Base-by-base conservation (phyloP, 768 basidiomycete genomes). In the Fomitopsis serialis region DNA sequence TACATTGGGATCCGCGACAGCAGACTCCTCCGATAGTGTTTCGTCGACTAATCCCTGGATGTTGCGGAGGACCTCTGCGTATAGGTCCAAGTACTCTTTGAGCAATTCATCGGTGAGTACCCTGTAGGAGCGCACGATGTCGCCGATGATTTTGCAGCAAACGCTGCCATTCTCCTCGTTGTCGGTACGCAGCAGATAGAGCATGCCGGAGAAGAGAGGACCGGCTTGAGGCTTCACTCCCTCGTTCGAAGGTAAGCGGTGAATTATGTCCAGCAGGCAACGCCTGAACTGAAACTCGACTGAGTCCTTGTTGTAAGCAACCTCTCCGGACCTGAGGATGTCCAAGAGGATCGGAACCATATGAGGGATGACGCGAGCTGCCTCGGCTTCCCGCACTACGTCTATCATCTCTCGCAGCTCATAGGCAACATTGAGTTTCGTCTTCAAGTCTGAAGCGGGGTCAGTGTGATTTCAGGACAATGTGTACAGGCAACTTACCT, bases 91-190 rank as follows among this genome's bases (percentile, higher is more conserved):
- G 70, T 96, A 93, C 48, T 92, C 87, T 35, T 80, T 70, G 45
- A 93, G 76, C 48, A 82, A 77, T 9, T 89, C 84, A 58, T 92
- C 91, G 15, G 82, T 80, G 45, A 88, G 71, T 10, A 78, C 70
- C 61, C 88, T 81, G 66, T 88, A 90, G 48, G 78, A 81, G 46
- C 96, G 83, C 63, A 90, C 81, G 21, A 94, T 77, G 70, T 99
- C 96, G 54, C 92, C 86, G 63, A 97, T 77, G 52, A 85, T 88
- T 72, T 98, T 98, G 78, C 94, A 92, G 52, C 87, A 89, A 2
- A 85, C 78, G 29, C 87, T 78, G 2, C 91, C 97, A 63, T 94
- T 95, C 66, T 99, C 97, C 70, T 99, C 97, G 66, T 97, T 98
- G 73, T 99, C 97, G 59, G 81, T 74, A 23, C 88, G 85, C 27